phyloP scores from a whole-genome alignment of 1,284 basidiomycete genomes.

The Leccinum huronense region DNA sequence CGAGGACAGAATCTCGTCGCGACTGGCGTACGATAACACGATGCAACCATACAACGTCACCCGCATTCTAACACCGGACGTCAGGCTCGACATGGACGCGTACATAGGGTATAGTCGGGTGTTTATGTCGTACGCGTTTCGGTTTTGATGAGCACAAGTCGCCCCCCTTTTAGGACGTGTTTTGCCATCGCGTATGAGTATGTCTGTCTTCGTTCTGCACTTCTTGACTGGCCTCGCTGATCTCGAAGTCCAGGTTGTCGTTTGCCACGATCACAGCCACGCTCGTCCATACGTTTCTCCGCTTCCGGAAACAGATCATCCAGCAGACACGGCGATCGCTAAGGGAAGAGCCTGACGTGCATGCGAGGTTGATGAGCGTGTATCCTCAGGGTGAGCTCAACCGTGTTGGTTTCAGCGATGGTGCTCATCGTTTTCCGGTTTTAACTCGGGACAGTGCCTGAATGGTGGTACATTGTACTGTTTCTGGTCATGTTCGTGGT shows the following conservation, averaged over 20 bases:
- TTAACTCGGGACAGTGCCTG: constrained; percentile 23
- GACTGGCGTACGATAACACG: constrained; percentile 44
- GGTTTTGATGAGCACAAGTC: not conserved
- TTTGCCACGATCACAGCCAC: constrained; percentile 69
- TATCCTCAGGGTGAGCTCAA: constrained; percentile 64
- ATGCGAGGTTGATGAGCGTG: constrained; percentile 66
- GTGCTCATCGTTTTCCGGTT: constrained; percentile 28
- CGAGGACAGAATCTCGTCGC: constrained; percentile 30
- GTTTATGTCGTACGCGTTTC: constrained; percentile 49
- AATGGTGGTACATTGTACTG: constrained; percentile 35
- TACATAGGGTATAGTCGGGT: constrained; percentile 70
- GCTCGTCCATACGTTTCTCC: constrained; percentile 65
- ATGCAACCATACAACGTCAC: constrained; percentile 58
- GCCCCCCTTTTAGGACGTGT: not conserved
- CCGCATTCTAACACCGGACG: constrained; percentile 49
- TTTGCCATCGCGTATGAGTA: constrained; percentile 55
- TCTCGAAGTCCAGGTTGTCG: constrained; percentile 32
- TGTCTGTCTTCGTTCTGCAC: not conserved
- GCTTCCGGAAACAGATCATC: constrained; percentile 69
- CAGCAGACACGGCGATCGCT: constrained; percentile 49
- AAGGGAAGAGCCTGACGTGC: constrained; percentile 72
- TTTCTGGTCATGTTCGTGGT: constrained; percentile 49
- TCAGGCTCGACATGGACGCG: constrained; percentile 50
- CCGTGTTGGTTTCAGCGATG: not conserved
- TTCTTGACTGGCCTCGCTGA: not conserved